Percentiles rank a stretch among this genome's conserved stretches.
Conservation (phyloP, 2,329 filamentous ascomycete genomes). For the Xylariaceae sp. region DNA sequence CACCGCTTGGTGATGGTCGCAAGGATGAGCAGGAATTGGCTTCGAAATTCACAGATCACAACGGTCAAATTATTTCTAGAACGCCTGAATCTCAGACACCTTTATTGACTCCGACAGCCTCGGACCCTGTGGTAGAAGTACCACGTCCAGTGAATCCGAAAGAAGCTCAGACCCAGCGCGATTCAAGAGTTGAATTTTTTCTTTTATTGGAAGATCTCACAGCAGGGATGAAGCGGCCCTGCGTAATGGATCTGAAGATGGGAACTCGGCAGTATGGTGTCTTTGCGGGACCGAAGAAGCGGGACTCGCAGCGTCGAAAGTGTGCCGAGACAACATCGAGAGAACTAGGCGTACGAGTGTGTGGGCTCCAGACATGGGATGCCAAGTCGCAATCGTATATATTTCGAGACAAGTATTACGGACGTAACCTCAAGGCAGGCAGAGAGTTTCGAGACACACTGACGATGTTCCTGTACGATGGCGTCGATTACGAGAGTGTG, state of each 20-base stretch:
- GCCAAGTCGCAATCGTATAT: slow-evolving; percentile 75
- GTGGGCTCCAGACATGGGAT: slow-evolving; percentile 96
- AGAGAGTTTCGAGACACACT: slow-evolving; percentile 84
- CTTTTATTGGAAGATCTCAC: slow-evolving; percentile 91
- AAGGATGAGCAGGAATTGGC: slow-evolving; percentile 11
- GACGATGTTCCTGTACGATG: slow-evolving; percentile 87
- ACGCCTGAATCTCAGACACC: slow-evolving; percentile 35
- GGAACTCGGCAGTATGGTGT: slow-evolving; percentile 95
- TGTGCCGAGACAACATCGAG: slow-evolving; percentile 89
- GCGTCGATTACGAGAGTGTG: slow-evolving; percentile 74
- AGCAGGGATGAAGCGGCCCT: slow-evolving; percentile 91
- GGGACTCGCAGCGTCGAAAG: slow-evolving; percentile 86
- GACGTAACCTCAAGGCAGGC: slow-evolving; percentile 81
- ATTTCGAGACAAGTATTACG: slow-evolving; percentile 99
- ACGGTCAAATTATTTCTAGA: too few species aligned
- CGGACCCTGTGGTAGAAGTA: slow-evolving; percentile 37
- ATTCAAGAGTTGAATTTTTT: slow-evolving; percentile 81
- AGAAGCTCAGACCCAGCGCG: slow-evolving; percentile 62
- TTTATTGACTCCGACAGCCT: slow-evolving; percentile 32
- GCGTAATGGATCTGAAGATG: slow-evolving; percentile 98
- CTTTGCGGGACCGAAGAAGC: slow-evolving; percentile 87
- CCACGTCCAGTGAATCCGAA: slow-evolving; percentile 69
- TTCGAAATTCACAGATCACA: too few species aligned
- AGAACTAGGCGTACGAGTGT: slow-evolving; percentile 87
- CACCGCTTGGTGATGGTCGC: slow-evolving; percentile 12